Conservation (phyloP, 139 green algal species). For the Desmodesmus armatus region DNA sequence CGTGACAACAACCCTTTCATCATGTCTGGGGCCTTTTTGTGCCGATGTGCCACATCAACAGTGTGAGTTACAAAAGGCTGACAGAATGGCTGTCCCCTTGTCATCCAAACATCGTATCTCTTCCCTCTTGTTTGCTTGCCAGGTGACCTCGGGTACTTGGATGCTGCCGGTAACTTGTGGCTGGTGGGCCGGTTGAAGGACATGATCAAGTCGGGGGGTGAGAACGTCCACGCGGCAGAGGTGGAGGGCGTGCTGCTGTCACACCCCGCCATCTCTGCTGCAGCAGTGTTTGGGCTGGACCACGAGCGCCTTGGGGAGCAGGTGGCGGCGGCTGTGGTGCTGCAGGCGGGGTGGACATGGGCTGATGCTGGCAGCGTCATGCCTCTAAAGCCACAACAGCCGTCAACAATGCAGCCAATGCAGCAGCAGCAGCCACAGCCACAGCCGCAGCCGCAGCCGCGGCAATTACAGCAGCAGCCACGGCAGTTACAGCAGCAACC, state of each 20-base stretch:
- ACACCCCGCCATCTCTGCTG: constrained; percentile 72
- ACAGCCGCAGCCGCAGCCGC: not conserved
- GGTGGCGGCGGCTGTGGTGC: not conserved
- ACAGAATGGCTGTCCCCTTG: no score
- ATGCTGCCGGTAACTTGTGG: constrained; percentile 80
- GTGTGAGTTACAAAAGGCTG: no score
- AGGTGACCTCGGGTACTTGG: no score
- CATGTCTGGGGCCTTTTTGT: no score
- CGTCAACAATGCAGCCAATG: not conserved
- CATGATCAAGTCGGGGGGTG: constrained; percentile 90
- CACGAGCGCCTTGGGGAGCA: not conserved
- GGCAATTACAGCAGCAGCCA: no score
- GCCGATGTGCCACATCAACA: no score
- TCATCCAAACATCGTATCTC: no score
- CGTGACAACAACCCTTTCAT: no score
- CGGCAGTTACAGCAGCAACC: not conserved
- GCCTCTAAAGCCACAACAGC: no score
- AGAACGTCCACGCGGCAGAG: constrained; percentile 90
- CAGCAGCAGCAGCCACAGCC: not conserved
- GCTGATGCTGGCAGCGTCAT: not conserved
- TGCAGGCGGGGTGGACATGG: not conserved
- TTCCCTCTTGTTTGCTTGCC: no score
- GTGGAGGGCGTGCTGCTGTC: constrained; percentile 67
- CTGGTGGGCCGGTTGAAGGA: constrained; percentile 90
- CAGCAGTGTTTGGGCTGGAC: constrained; percentile 78